Conservation (phyloP, 2,329 filamentous ascomycete genomes). For the Colletotrichum orbiculare region DNA sequence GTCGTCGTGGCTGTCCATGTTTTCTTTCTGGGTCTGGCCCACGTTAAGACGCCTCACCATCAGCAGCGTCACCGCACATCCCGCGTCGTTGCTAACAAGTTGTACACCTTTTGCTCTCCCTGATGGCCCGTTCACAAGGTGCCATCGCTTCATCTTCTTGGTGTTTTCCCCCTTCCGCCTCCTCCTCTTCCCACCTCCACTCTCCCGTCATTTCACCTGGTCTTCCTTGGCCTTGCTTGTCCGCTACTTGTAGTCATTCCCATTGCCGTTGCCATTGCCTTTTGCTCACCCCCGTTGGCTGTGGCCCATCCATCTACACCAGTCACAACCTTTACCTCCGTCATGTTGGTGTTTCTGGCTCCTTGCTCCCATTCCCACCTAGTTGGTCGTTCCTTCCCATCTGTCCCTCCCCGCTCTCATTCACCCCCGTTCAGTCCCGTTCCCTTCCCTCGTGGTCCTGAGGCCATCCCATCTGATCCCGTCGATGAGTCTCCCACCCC, state of each 20-base stretch:
- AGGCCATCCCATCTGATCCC: slow-evolving; percentile 38
- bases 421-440: slow-evolving; percentile 10
- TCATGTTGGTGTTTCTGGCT: not conserved
- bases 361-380: slow-evolving; percentile 23
- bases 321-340: slow-evolving; percentile 1
- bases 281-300: too few species aligned
- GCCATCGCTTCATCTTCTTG: slow-evolving; percentile 34
- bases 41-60: slow-evolving; percentile 17
- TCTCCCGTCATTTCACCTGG: slow-evolving; percentile 17
- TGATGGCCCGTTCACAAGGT: slow-evolving; percentile 25
- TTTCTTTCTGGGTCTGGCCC: slow-evolving; percentile 31
- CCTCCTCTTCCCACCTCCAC: slow-evolving; percentile 29
- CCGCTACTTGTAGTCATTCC: slow-evolving; percentile 26
- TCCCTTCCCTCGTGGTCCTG: slow-evolving; percentile 40
- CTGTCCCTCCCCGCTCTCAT: slow-evolving; percentile 15
- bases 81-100: not conserved
- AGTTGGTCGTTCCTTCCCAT: slow-evolving; percentile 4
- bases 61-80: too few species aligned
- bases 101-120: slow-evolving; percentile 13
- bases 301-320: slow-evolving; percentile 16
- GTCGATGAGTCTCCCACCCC: slow-evolving; percentile 26
- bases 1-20: slow-evolving; percentile 26
- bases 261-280: slow-evolving; percentile 33
- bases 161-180: slow-evolving; percentile 32
- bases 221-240: slow-evolving; percentile 13